Base-by-base conservation (phyloP, 1,284 basidiomycete genomes). In the Lentinus polychrous region DNA sequence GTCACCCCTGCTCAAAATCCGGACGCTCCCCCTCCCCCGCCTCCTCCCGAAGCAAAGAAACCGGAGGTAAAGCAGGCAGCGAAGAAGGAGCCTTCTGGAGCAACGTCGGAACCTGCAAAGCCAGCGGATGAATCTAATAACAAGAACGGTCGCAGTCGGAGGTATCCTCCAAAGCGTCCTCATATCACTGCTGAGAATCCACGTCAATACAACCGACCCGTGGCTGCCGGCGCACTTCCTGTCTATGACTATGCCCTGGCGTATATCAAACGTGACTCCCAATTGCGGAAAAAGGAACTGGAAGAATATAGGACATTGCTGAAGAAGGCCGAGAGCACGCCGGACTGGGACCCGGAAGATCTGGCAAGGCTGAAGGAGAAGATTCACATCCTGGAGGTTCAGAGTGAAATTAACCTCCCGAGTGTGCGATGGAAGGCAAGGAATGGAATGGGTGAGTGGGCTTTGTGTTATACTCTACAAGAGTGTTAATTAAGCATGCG, bases 231-330 rank as follows among this genome's bases (percentile, higher is more conserved):
- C 6, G 70, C 80, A 6, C 66, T 92, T 23, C 86, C 89, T 1
- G 90, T 83, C 7, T 94, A 91, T 57, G 92, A 95, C 66, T 76
- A 86, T 53, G 90, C 91, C 2, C 66, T 94, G 40, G 71, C 76
- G 51, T 71, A 83, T 54, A 78, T 95, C 53, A 68, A 69, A 31
- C 57, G 63, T 5, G 80, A 85, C 59, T 68, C 76, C 11, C 56
- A 63, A 12, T 51, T 49, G 8, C 60, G 79, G 35, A 68, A 72
- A 42, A 57, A 60, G 8, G 79, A 86, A 61, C 71, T 79, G 36
- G 56, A 66, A 23, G 52, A 55, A 14, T 56, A 79, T 35, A 64
- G 65, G 49, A 58, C 56, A 11, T 64, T 70, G 36, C 47, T 66
- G 12, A 50, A 51, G 47, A 58, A 58, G 24, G 58, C 51, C 42